Conservation (phyloP, 169 alveolate genomes). For the Eimeria maxima region DNA sequence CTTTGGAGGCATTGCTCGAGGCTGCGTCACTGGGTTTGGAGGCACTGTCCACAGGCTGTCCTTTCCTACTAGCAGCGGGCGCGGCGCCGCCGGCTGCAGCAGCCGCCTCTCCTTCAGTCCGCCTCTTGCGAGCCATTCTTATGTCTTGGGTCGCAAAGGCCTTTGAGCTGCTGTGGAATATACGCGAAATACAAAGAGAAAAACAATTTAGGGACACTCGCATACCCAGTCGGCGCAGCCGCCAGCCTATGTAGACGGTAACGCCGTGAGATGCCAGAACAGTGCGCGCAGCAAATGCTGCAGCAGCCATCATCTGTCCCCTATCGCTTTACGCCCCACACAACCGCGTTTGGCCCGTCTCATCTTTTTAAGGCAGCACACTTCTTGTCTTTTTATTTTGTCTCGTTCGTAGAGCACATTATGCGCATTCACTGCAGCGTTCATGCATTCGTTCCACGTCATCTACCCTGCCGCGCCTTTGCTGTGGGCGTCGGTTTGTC, state of each 20-base stretch:
- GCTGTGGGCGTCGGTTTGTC: slow-evolving; percentile 29
- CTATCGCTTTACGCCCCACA: slow-evolving; percentile 64
- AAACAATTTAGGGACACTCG: slow-evolving; percentile 33
- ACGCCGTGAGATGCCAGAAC: slow-evolving; percentile 77
- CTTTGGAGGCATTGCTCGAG: slow-evolving; percentile 42
- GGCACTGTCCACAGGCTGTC: slow-evolving; percentile 44
- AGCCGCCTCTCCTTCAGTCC: slow-evolving; percentile 78
- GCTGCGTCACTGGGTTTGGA: slow-evolving; percentile 58
- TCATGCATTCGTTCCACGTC: not conserved
- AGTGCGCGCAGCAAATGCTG: slow-evolving; percentile 75
- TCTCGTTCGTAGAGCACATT: not conserved
- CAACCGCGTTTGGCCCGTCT: slow-evolving; percentile 23
- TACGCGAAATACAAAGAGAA: slow-evolving; percentile 8
- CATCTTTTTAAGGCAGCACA: not conserved
- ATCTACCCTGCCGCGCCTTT: not conserved
- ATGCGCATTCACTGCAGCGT: not conserved
- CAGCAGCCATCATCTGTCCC: slow-evolving; percentile 70
- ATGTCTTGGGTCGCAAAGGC: slow-evolving; percentile 63
- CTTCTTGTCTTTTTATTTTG: not conserved
- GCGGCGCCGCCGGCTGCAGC: slow-evolving; percentile 63
- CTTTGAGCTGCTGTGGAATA: slow-evolving; percentile 44
- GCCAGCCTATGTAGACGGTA: slow-evolving; percentile 44
- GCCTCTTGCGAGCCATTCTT: slow-evolving; percentile 84
- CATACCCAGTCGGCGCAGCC: not conserved
- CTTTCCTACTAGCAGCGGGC: slow-evolving; percentile 1